phyloP scores from a whole-genome alignment of 228 moss, liverwort and hornwort species.

The Sphagnum fallax region DNA sequence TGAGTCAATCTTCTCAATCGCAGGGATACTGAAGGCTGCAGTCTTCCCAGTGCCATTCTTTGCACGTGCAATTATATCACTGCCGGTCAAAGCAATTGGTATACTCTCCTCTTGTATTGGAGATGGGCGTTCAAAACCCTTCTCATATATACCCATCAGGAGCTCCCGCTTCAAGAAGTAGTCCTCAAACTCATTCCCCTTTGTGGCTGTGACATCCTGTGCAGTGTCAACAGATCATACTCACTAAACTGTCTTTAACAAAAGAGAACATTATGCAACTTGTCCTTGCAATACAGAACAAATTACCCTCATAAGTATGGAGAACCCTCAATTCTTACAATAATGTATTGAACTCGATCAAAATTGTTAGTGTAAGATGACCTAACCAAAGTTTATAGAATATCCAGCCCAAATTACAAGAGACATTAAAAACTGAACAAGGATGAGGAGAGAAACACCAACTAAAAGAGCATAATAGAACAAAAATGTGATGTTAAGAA shows the following conservation, averaged over 20 bases:
- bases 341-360: not conserved
- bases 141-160: slow-evolving; percentile 60
- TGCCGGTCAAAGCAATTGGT: slow-evolving; percentile 54
- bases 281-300: not conserved
- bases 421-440: too few relatives aligned
- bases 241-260: not conserved
- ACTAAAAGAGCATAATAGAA: too few relatives aligned
- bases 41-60: slow-evolving; percentile 71
- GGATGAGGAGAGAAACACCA: too few relatives aligned
- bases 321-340: too few relatives aligned
- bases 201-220: slow-evolving; percentile 41
- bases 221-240: too few relatives aligned
- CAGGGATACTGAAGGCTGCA: slow-evolving; percentile 59
- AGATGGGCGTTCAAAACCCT: slow-evolving; percentile 56
- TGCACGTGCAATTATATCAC: slow-evolving; percentile 59
- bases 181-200: slow-evolving; percentile 55
- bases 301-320: not conserved
- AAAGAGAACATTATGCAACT: not conserved
- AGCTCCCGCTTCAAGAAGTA: slow-evolving; percentile 58
- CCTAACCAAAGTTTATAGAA: not conserved
- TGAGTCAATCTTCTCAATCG: slow-evolving; percentile 60
- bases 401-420: not conserved
- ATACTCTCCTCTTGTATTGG: slow-evolving; percentile 67
- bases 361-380: not conserved
- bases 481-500: too few relatives aligned